Percentiles rank a stretch among this genome's conserved stretches.
phyloP scores from a whole-genome alignment of 202 grass and related monocot genomes.

The Alloteropsis angusta region DNA sequence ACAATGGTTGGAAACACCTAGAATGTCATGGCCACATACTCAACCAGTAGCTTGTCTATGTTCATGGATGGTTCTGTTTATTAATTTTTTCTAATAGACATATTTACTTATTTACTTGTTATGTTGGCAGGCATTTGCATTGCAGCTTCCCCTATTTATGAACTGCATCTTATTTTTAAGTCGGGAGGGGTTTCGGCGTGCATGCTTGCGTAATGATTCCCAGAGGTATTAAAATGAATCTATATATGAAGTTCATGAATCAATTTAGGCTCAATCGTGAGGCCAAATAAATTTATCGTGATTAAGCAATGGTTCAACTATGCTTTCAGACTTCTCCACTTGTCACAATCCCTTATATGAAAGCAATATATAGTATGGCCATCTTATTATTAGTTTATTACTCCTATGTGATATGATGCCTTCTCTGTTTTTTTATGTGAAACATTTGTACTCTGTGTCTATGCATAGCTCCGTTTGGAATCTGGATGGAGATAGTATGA shows the following conservation, averaged over 20 bases:
- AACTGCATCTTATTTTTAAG: conserved; percentile 91
- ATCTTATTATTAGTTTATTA: background rate
- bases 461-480: background rate
- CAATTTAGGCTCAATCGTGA: background rate
- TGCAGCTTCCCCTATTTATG: conserved; percentile 95
- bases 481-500: background rate
- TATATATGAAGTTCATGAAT: background rate
- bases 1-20: background rate
- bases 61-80: conserved; percentile 6
- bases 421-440: background rate
- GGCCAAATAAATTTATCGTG: background rate
- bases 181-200: conserved; percentile 88
- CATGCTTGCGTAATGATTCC: conserved; percentile 79
- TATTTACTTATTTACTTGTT: conserved; percentile 9
- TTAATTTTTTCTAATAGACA: conserved; percentile 2
- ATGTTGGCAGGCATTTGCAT: conserved; percentile 61
- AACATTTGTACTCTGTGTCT: background rate
- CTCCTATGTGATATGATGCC: background rate
- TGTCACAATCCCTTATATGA: background rate
- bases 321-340: background rate
- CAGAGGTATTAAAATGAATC: conserved; percentile 42
- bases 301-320: conserved; percentile 6
- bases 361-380: background rate
- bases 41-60: background rate
- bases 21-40: background rate